Evolutionary conservation across 768 basidiomycete genomes (phyloP).

Genomic region (Cyathus striatus): DNA sequence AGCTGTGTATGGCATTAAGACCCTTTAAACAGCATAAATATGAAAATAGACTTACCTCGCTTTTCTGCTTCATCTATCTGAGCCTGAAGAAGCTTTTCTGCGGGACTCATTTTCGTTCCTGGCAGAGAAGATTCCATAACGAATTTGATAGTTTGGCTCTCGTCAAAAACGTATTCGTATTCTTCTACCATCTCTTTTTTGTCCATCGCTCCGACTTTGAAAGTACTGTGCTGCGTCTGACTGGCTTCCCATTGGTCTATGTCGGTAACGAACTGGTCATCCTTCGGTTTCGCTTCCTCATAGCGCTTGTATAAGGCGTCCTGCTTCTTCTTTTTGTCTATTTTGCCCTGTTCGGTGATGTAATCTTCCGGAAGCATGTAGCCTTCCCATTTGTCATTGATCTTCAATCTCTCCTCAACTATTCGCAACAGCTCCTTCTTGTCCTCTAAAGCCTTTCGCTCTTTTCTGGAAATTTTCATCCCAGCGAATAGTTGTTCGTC

Average conservation of each 20-base stretch:
- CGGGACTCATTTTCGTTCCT: constrained; percentile 70
- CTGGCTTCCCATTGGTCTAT: constrained; percentile 96
- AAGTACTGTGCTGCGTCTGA: constrained; percentile 85
- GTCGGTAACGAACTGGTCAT: constrained; percentile 94
- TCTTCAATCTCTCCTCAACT: constrained; percentile 90
- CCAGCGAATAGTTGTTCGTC: constrained; percentile 88
- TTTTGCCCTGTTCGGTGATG: constrained; percentile 96
- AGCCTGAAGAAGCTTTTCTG: constrained; percentile 78
- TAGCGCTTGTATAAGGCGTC: constrained; percentile 91
- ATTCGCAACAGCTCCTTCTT: constrained; percentile 91
- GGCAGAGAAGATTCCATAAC: constrained; percentile 78
- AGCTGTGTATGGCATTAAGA: constrained; percentile 36
- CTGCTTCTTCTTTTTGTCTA: constrained; percentile 94
- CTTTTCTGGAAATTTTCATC: constrained; percentile 85
- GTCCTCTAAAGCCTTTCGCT: constrained; percentile 72
- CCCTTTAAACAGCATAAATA: constrained; percentile 1
- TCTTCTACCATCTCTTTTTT: constrained; percentile 75
- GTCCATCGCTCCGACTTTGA: constrained; percentile 91
- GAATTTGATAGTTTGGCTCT: constrained; percentile 94
- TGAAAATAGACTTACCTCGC: constrained; percentile 52
- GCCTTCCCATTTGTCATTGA: constrained; percentile 94
- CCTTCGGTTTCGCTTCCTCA: constrained; percentile 87
- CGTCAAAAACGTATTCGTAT: constrained; percentile 98
- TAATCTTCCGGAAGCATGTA: constrained; percentile 98
- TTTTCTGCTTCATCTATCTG: constrained; percentile 92